Base-by-base conservation (phyloP, 495 filamentous ascomycete genomes). In the Aeminium ludgeri region DNA sequence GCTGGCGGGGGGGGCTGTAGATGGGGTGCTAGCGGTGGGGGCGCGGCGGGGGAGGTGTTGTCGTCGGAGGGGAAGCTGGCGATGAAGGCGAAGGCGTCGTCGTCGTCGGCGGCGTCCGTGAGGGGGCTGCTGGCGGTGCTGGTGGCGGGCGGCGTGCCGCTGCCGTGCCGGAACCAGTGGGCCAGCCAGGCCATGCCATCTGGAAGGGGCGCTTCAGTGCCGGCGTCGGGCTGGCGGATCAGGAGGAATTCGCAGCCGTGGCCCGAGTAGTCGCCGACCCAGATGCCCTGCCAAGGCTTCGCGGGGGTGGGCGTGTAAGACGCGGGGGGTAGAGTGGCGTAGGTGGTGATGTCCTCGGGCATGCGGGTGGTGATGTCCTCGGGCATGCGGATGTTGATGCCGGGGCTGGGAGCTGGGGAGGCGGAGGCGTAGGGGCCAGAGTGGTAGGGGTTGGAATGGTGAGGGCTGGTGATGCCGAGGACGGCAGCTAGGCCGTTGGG, bases 221-320 rank as follows among this genome's bases (percentile, higher is more conserved):
- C 36, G 25, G 53, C 53, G 27, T 81, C 76, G 12, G 68, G 67
- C 57, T 96, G 87, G 41, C 79, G 57, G 28, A 96, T 65, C 3
- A 86, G 63, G 8, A 94, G 54, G 45, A 92, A 91, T 55, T 96
- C 86, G 58, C 82, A 91, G 1, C 86, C 84, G 53, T 96, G 86
- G 0, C 70, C 74, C 10, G 74, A 76, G 52, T 91, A 94, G 53
- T 94, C 85, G 3, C 87, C 87, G 8, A 87, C 79, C 82, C 82
- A 96, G 17, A 96, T 79, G 0, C 87, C 87, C 46, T 81, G 76
- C 53, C 71, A 92, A 0, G 84, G 86, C 55, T 84, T 83, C 30
- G 74, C 64, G n/a, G 58, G 55, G 0, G 84, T 86, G 0, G 86
- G 83, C 0, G 74, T 85, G 53, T 89, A 94, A 17, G 75, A 54